These are phyloP conservation scores for Tuber umbilicatum DNA, from an alignment of 495 filamentous ascomycete genomes.

Conservation along the genomic window DNA sequence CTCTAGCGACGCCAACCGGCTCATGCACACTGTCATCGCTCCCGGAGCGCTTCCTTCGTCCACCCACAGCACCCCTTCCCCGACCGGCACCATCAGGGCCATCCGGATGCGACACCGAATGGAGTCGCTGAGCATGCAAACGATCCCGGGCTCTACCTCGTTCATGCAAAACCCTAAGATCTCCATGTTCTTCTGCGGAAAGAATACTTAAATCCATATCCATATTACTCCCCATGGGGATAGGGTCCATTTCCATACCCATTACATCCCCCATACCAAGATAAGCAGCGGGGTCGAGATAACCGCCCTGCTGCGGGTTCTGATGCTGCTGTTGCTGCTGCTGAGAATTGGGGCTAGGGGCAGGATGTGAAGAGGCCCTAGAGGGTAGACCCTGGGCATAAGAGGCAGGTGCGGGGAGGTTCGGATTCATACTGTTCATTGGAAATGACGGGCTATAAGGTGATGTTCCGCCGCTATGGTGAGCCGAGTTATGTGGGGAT, in stretches of 20 bases:
- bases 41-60: slow-evolving; percentile 25
- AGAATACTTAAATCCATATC: slow-evolving; percentile 41
- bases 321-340: background rate
- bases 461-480: slow-evolving; percentile 32
- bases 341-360: slow-evolving; percentile 8
- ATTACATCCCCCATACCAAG: slow-evolving; percentile 37
- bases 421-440: slow-evolving; percentile 30
- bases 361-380: slow-evolving; percentile 34
- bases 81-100: slow-evolving; percentile 15
- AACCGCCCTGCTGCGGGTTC: slow-evolving; percentile 15
- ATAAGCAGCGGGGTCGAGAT: slow-evolving; percentile 28
- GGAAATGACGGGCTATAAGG: slow-evolving; percentile 30
- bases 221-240: slow-evolving; percentile 31
- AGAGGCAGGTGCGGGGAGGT: slow-evolving; percentile 20
- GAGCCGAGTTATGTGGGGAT: slow-evolving; percentile 29
- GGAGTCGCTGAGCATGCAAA: slow-evolving; percentile 24
- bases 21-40: slow-evolving; percentile 32
- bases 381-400: slow-evolving; percentile 32
- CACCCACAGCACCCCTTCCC: slow-evolving; percentile 25
- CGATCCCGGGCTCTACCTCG: slow-evolving; percentile 24
- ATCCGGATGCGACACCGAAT: slow-evolving; percentile 24
- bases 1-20: slow-evolving; percentile 21
- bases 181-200: slow-evolving; percentile 38
- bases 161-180: slow-evolving; percentile 35
- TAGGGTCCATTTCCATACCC: slow-evolving; percentile 36